Evolutionary conservation across 345 rosid species (phyloP), one percentile per base, ranked within the genome.

Genomic region (Gossypium longicalyx): DNA sequence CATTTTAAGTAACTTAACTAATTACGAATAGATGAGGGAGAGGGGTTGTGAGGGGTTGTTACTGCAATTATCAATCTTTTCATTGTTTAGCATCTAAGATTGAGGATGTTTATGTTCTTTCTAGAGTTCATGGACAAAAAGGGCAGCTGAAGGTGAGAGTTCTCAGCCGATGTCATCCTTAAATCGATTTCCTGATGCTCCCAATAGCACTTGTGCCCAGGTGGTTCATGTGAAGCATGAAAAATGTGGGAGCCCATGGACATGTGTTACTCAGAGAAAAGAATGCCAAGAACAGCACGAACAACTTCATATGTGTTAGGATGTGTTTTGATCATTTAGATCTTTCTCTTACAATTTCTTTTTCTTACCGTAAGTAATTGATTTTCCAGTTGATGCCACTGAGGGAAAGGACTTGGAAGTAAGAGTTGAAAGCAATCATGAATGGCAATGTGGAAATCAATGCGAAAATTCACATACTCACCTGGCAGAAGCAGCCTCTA

Each of bases 41-140:
- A 9, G 12, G 47, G 20, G 4, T 45, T 34, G 17, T 70, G 23
- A 9, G 12, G 47, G 20, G 4, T 45, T 34, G 17, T 70, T 11
- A 70, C 20, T 57, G 63, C 64, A 47, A 61, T 77, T 77, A 12
- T 70, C 2, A 41, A 43, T 44, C 15, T 70, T 47, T 29, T 34
- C 43, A n/a, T 13, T 9, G 43, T 51, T 61, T 71, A 23, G 8
- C 71, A 54, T 71, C 43, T 51, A 27, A 71, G 53, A 29, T 69
- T 2, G 9, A 73, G 74, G 20, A 27, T 13, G 45, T 53, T 71
- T 25, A 11, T 69, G n/a, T 75, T 54, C 74, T 59, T 57, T 62
- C 59, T 82, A 91, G 93, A 83, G 90, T 80, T 87, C 91, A 67
- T 91, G 94, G 90, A 87, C 89, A 27, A 89, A 85, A 81, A 87